Conservation (phyloP, 345 rosid genomes). For the Passiflora organensis region DNA sequence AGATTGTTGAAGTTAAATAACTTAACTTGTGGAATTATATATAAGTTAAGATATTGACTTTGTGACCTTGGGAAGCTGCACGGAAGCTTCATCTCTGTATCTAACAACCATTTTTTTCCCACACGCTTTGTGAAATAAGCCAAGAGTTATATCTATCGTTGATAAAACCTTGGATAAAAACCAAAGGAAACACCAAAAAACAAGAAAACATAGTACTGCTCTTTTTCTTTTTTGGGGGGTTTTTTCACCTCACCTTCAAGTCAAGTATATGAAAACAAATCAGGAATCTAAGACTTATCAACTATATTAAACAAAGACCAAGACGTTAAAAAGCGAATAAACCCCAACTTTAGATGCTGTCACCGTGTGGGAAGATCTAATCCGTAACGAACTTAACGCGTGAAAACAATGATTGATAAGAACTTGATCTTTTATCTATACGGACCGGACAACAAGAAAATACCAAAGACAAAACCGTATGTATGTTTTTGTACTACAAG, state of each 20-base stretch:
- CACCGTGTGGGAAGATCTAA: not conserved
- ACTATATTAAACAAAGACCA: not conserved
- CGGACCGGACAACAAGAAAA: too few species aligned
- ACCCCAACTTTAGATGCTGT: not conserved
- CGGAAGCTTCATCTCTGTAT: constrained; percentile 8
- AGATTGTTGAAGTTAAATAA: not conserved
- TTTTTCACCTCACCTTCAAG: too few species aligned
- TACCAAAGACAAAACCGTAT: too few species aligned
- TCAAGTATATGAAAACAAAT: not conserved
- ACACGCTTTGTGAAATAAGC: constrained; percentile 16
- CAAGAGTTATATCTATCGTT: not conserved
- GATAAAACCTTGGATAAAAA: not conserved
- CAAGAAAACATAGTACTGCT: not conserved
- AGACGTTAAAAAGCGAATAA: not conserved
- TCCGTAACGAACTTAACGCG: too few species aligned
- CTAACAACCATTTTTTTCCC: not conserved
- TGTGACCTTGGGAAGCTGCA: constrained; percentile 3
- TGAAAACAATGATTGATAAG: constrained; percentile 8
- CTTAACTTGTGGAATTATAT: not conserved
- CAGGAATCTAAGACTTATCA: not conserved
- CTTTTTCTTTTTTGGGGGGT: not conserved
- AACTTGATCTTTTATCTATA: not conserved
- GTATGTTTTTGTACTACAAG: too few species aligned
- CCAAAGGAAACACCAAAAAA: not conserved
- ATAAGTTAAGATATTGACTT: not conserved